phyloP scores from a whole-genome alignment of 345 rosid genomes.

The thale cress (Arabidopsis thaliana) region TAIR10.1 NC_003074.8:5450001-5450500 shows the following conservation, averaged over 20 bases:
- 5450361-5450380: not conserved
- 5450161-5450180: conserved; percentile 98
- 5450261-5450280: conserved; percentile 97
- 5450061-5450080: conserved; percentile 8
- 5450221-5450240: conserved; percentile 97
- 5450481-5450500: conserved; percentile 77
- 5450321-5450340: conserved; percentile 98
- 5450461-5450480: conserved; percentile 79
- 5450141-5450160: conserved; percentile 96
- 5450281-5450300: conserved; percentile 99
- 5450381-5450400: conserved; percentile 19
- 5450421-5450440: conserved; percentile 82
- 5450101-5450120: conserved; percentile 18
- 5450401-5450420: conserved; percentile 19
- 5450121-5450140: conserved; percentile 98
- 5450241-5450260: conserved; percentile 97
- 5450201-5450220: conserved; percentile 99
- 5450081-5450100: conserved; percentile 25
- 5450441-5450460: conserved; percentile 89
- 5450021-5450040: conserved; percentile 93
- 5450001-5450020: conserved; percentile 99
- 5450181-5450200: conserved; percentile 99
- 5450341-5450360: conserved; percentile 66
- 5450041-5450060: conserved; percentile 16
- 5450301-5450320: conserved; percentile 98